These are phyloP conservation scores for Venturia effusa DNA, from an alignment of 2,329 filamentous ascomycete genomes.

Conservation along the genomic window DNA sequence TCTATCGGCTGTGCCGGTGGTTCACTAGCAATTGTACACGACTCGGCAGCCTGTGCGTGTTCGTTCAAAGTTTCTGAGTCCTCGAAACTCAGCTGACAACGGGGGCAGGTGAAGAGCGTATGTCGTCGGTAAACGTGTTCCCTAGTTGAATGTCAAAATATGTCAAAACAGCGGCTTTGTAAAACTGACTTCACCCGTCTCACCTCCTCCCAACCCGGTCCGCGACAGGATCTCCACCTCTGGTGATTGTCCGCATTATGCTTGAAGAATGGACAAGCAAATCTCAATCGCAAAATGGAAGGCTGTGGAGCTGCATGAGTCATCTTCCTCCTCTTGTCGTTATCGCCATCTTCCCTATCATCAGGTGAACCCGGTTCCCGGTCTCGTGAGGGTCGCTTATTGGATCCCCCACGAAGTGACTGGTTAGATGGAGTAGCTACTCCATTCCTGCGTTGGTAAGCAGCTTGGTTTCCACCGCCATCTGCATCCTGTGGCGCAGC, in stretches of 20 bases:
- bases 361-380: background rate
- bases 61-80: background rate
- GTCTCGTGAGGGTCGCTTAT: slow-evolving; percentile 6
- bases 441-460: background rate
- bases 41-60: slow-evolving; percentile 6
- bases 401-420: background rate
- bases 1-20: slow-evolving; percentile 4
- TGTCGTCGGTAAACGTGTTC: slow-evolving; percentile 10
- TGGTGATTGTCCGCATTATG: slow-evolving; percentile 9
- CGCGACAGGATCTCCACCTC: slow-evolving; percentile 9
- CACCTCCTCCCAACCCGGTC: slow-evolving; percentile 10
- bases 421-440: slow-evolving; percentile 2
- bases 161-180: background rate
- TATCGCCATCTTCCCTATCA: slow-evolving; percentile 8
- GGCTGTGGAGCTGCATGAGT: background rate
- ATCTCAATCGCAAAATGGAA: slow-evolving; percentile 7
- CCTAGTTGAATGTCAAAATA: background rate
- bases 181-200: slow-evolving; percentile 8
- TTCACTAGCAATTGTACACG: slow-evolving; percentile 1
- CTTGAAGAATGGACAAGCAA: slow-evolving; percentile 11
- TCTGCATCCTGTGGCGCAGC: background rate
- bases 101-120: slow-evolving; percentile 5
- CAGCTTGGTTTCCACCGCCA: background rate
- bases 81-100: slow-evolving; percentile 5
- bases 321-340: slow-evolving; percentile 7